Base-by-base conservation (phyloP, 345 rosid species). In the Syzygium jambos region DNA sequence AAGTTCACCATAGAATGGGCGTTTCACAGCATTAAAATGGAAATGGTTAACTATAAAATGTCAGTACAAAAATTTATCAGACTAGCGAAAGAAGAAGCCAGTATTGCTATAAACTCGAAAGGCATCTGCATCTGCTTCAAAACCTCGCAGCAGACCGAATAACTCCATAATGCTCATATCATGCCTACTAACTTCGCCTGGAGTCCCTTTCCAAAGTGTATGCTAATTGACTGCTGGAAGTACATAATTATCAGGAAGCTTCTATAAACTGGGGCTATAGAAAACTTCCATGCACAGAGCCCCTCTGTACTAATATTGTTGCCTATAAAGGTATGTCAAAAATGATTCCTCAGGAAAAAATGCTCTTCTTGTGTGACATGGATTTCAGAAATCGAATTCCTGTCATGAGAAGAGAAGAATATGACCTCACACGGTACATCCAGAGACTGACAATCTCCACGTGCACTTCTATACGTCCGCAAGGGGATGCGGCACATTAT, bases 401-500 rank as follows among this genome's bases (percentile, higher is more conserved):
- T 22, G 27, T 27, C 49, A 73, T 73, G 49, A 73, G 82, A 19
- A 73, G 82, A 73, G 49, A 73, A 73, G 49, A 73, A 73, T 73
- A 73, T 73, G 49, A 73, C 82, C 82, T 73, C 82, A 38, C 41
- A 38, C 49, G 49, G 82, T 21, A 73, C 80, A 38, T 73, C 49
- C 80, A 73, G 80, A 73, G 49, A 73, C 8, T 25, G 27, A 43
- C 80, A 9, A 73, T 73, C 49, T 61, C 73, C 73, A 61, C 21
- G 7, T n/a, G 73, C 82, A 10, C 82, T 73, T 38, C 27, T 38
- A 73, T 73, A 73, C 19, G 49, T 38, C 82, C 2, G 22, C 27
- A 73, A 38, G 49, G 82, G 82, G 82, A 23, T 73, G 82, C 23
- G 41, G 29, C 84, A 85, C 25, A 52, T 89, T 93, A 94, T 57